Percentiles rank a stretch among this genome's conserved stretches.
Conservation (phyloP, 2,329 filamentous ascomycete genomes). For the Talaromyces sp. region DNA sequence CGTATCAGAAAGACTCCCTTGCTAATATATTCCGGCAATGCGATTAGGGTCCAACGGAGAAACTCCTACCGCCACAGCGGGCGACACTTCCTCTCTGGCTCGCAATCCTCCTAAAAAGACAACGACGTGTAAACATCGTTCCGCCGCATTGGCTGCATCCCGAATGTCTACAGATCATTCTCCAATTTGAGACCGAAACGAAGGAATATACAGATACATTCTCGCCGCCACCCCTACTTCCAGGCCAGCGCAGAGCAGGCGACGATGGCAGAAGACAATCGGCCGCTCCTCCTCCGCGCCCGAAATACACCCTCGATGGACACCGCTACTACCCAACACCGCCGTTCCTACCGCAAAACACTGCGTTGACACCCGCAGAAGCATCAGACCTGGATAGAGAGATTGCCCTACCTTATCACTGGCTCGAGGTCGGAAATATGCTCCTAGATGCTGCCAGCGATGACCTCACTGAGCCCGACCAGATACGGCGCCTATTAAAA, state of each 20-base stretch:
- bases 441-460: constrained; percentile 79
- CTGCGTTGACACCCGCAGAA: constrained; percentile 58
- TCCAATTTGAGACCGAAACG: constrained; percentile 72
- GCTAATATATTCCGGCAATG: constrained; percentile 5
- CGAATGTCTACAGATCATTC: constrained; percentile 67
- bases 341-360: constrained; percentile 74
- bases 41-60: constrained; percentile 66
- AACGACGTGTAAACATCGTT: constrained; percentile 86
- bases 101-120: constrained; percentile 87
- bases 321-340: constrained; percentile 49
- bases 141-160: constrained; percentile 84
- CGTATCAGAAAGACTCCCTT: not conserved
- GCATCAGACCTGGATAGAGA: constrained; percentile 35
- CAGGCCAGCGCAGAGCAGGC: constrained; percentile 36
- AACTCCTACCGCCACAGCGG: constrained; percentile 75
- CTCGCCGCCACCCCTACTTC: constrained; percentile 68
- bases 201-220: constrained; percentile 61
- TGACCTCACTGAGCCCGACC: constrained; percentile 69
- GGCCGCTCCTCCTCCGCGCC: constrained; percentile 22
- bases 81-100: constrained; percentile 85
- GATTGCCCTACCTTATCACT: constrained; percentile 74
- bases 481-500: constrained; percentile 67
- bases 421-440: constrained; percentile 85
- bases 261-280: constrained; percentile 19
- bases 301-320: constrained; percentile 36